Evolutionary conservation across 495 filamentous ascomycete species (phyloP), one percentile per base, ranked within the genome.

Genomic region (Pyrenula massariospora): DNA sequence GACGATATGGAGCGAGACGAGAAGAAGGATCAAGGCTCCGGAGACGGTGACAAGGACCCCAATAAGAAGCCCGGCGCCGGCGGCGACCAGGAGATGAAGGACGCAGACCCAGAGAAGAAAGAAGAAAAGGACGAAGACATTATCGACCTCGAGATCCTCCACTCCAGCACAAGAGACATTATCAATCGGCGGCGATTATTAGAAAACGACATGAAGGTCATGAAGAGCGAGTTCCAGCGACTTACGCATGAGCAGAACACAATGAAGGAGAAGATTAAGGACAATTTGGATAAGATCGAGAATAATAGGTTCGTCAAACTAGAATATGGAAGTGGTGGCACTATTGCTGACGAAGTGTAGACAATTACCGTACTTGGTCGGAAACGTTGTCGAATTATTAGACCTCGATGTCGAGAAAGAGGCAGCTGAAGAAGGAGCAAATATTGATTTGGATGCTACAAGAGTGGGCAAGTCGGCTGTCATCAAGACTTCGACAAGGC

Each of bases 401-500:
- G 93, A 98, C 65, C 87, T 98, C 48, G 93, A 97, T 66, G 93
- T 95, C 58, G 92, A 91, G 47, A 92, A 88, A 54, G 93, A 97
- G 69, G 92, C 91, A 3, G 89, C 86, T 47, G 94, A 97, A 73
- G 93, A 98, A 70, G 93, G 93, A 31, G 93, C 93, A 60, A 97
- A 99, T 66, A 95, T 97, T 70, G 93, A 99, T 68, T 80, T 99
- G 25, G 93, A 99, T 72, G 93, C 94, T 59, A 96, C 91, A 25
- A 83, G 93, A 50, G 89, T 96, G 12, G 93, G 93, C 70, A 97
- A 97, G 71, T 96, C 92, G 5, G 93, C 94, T 48, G 94, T 99
- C 66, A 97, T 99, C 81, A 99, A 99, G 73, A 99, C 93, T n/a
- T 96, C 92, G 10, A 99, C 93, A 15, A 81, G 93, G 57, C 93